Conservation (phyloP, 805 yeast genomes). For the Yamadazyma takamatsuzukensis region DNA sequence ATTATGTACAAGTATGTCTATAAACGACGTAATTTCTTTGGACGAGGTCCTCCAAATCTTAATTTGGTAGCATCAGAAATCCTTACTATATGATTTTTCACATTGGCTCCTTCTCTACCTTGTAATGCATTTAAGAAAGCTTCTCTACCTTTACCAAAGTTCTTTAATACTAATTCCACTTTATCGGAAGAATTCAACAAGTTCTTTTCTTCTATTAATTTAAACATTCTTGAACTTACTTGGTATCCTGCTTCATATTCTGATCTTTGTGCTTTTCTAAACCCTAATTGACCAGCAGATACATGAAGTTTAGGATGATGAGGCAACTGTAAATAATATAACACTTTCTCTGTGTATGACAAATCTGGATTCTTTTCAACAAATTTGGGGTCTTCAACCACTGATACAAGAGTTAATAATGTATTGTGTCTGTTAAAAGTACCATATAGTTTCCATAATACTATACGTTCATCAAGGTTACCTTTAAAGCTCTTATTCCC, state of each 20-base stretch:
- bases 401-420: slow-evolving; percentile 68
- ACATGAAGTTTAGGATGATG: slow-evolving; percentile 67
- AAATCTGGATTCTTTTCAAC: slow-evolving; percentile 52
- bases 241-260: slow-evolving; percentile 94
- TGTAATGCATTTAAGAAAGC: slow-evolving; percentile 80
- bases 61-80: slow-evolving; percentile 76
- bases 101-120: slow-evolving; percentile 80
- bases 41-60: slow-evolving; percentile 89
- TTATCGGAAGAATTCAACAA: slow-evolving; percentile 49
- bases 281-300: slow-evolving; percentile 84
- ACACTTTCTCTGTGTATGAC: slow-evolving; percentile 64
- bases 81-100: slow-evolving; percentile 65
- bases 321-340: slow-evolving; percentile 75
- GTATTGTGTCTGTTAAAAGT: slow-evolving; percentile 81
- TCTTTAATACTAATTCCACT: slow-evolving; percentile 73
- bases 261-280: slow-evolving; percentile 83
- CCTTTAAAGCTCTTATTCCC: no score
- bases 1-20: slow-evolving; percentile 21
- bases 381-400: slow-evolving; percentile 60
- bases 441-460: slow-evolving; percentile 73
- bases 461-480: no score
- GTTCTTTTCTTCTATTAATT: slow-evolving; percentile 61
- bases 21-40: slow-evolving; percentile 78
- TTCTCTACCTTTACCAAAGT: slow-evolving; percentile 85
- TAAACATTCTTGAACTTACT: slow-evolving; percentile 69